These are phyloP conservation scores for Lasiodiplodia sp. DNA, from an alignment of 2,329 filamentous ascomycete genomes.

Conservation along the genomic window DNA sequence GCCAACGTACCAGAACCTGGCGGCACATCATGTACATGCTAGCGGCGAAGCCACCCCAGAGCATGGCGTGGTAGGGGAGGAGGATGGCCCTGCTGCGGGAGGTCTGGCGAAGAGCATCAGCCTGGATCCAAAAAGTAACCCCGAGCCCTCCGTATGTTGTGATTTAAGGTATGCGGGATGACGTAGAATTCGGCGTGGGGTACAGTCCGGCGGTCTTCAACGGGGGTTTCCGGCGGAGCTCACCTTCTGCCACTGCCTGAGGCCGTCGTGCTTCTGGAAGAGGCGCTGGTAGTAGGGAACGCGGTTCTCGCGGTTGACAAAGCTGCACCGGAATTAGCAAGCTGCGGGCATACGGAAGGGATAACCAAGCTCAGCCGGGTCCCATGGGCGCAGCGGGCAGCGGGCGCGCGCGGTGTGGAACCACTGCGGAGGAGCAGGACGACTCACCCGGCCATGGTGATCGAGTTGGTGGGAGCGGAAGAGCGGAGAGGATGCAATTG, in stretches of 20 bases:
- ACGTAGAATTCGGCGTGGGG: constrained; percentile 5
- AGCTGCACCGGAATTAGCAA: constrained; percentile 42
- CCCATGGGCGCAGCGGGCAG: background rate
- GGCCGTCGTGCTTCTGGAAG: constrained; percentile 76
- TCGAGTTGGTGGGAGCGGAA: constrained; percentile 19
- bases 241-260: constrained; percentile 81
- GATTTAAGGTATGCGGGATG: background rate
- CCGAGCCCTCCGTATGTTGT: background rate
- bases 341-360: constrained; percentile 15
- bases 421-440: background rate
- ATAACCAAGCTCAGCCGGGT: constrained; percentile 7
- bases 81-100: constrained; percentile 70
- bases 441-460: constrained; percentile 29
- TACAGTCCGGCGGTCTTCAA: background rate
- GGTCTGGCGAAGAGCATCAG: constrained; percentile 55
- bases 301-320: constrained; percentile 77
- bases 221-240: constrained; percentile 29
- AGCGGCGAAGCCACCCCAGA: constrained; percentile 67
- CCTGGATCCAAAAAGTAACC: background rate
- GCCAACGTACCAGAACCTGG: constrained; percentile 62
- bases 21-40: constrained; percentile 76
- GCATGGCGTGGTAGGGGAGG: constrained; percentile 70
- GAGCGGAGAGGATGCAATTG: constrained; percentile 27
- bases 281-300: constrained; percentile 77
- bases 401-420: background rate